phyloP scores from a whole-genome alignment of 2,329 filamentous ascomycete species.

The Aspergillus pseudotamarii region DNA sequence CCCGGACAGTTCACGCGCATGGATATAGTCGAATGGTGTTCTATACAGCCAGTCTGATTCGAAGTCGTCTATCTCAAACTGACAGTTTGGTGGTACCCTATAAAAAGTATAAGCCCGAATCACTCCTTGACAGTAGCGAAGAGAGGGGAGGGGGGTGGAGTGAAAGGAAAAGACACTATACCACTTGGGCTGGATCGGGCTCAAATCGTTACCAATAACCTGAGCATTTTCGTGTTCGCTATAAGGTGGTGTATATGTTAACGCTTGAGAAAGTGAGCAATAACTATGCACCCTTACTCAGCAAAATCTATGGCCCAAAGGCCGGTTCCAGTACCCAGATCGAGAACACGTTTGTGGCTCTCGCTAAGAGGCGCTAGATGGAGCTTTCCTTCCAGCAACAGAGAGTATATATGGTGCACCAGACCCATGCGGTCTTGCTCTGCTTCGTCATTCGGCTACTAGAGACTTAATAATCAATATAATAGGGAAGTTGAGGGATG shows the following conservation, averaged over 20 bases:
- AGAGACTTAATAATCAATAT: neutral
- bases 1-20: neutral
- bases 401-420: conserved; percentile 1
- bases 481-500: neutral
- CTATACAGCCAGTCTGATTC: conserved; percentile 1
- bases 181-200: conserved; percentile 1
- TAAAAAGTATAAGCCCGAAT: neutral
- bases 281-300: neutral
- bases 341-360: neutral
- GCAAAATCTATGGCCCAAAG: conserved; percentile 2
- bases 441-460: conserved; percentile 1
- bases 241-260: neutral
- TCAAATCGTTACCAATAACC: neutral
- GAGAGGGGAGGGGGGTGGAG: too few relatives aligned
- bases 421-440: conserved; percentile 3
- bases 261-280: neutral
- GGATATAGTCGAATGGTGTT: neutral
- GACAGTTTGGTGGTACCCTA: neutral
- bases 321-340: conserved; percentile 1
- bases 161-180: neutral
- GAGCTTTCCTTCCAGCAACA: neutral
- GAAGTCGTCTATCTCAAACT: conserved; percentile 1
- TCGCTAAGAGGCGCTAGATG: neutral
- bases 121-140: neutral
- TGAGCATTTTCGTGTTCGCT: neutral